These are phyloP conservation scores for Blumeria hordei DNA, from an alignment of 2,329 filamentous ascomycete genomes.

Conservation along the genomic window DNA sequence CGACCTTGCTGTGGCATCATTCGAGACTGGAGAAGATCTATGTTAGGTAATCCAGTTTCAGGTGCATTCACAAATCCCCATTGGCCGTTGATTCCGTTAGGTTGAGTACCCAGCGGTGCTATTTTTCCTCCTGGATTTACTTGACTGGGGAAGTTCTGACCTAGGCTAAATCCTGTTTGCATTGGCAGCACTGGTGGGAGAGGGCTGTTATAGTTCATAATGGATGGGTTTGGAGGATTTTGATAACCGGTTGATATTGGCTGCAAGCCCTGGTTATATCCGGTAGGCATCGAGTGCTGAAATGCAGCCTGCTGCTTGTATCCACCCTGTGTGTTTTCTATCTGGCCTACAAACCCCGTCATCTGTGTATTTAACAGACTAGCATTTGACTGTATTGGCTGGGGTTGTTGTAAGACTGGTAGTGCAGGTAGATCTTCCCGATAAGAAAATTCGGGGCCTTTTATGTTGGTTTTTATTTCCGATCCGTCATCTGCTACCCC, in stretches of 20 bases:
- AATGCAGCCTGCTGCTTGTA: slow-evolving; percentile 22
- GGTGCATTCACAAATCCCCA: slow-evolving; percentile 98
- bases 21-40: slow-evolving; percentile 71
- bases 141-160: slow-evolving; percentile 31
- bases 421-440: slow-evolving; percentile 24
- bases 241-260: slow-evolving; percentile 47
- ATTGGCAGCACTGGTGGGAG: slow-evolving; percentile 49
- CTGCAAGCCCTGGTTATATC: slow-evolving; percentile 34
- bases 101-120: slow-evolving; percentile 67
- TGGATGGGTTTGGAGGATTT: slow-evolving; percentile 40
- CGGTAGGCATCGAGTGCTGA: slow-evolving; percentile 23
- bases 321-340: slow-evolving; percentile 19
- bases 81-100: slow-evolving; percentile 76
- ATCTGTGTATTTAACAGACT: slow-evolving; percentile 40
- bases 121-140: slow-evolving; percentile 33
- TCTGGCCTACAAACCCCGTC: slow-evolving; percentile 37
- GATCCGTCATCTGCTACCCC: slow-evolving; percentile 52
- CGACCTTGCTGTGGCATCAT: slow-evolving; percentile 96
- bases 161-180: slow-evolving; percentile 49
- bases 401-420: slow-evolving; percentile 39
- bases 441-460: slow-evolving; percentile 42
- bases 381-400: slow-evolving; percentile 50
- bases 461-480: slow-evolving; percentile 29
- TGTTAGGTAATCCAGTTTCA: slow-evolving; percentile 70
- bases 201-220: slow-evolving; percentile 60